Evolutionary conservation across 768 basidiomycete species (phyloP), one percentile per base, ranked within the genome.

Genomic region (Leucogyrophana mollusca): DNA sequence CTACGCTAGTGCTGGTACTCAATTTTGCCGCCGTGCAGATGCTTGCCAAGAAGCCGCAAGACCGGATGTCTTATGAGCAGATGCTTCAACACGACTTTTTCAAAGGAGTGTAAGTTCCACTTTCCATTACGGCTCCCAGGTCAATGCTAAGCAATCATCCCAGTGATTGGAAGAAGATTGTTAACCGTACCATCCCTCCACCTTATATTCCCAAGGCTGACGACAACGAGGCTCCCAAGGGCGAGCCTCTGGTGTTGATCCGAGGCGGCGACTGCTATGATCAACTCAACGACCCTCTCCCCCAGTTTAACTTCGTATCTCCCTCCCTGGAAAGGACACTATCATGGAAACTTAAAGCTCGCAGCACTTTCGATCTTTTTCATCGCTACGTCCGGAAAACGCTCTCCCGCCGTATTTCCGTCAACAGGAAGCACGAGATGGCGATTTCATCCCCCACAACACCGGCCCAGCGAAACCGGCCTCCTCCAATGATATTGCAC

Each of bases 61-160:
- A 36, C 3, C 45, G 50, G 36, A 17, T 36, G 16, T 24, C 34
- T 17, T 51, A 49, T 25, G 40, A 49, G 18, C 21, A 39, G n/a
- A 51, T 51, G 46, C 21, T 48, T n/a, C 4, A n/a, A 10, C 39
- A 51, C 36, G 18, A 38, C 4, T 51, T 51, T 24, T 51, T 51
- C 34, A 24, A 33, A 16, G 48, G 34, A 11, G 42, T 43, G 50
- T 51, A 37, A 6, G 47, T 14, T 7, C 16, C 6, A 8, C 16
- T 6, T 16, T 24, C 10, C 3, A 20, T 18, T 33, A 35, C 16
- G 32, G 21, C 17, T 3, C 10, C 27, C 13, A 24, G 7, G 6
- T 14, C 11, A 9, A 9, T 20, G 9, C 38, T 7, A 17, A 38
- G 2, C 42, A 17, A 9, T 10, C 5, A 22, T 18, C 21, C 10